Evolutionary conservation across 2,329 filamentous ascomycete species (phyloP).

Genomic region (Ophiostoma sp.): DNA sequence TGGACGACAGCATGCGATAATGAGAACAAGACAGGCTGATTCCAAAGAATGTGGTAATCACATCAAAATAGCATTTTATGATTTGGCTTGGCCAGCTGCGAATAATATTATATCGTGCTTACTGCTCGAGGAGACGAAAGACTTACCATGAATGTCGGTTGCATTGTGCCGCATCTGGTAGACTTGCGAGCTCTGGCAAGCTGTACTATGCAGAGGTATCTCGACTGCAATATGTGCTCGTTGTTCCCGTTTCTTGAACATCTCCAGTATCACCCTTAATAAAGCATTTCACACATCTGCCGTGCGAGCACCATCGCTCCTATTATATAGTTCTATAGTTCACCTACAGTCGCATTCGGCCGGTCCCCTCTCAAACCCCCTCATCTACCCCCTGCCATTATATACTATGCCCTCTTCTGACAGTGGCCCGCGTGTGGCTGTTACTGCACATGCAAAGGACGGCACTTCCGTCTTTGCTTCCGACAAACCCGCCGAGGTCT

Average conservation of each 20-base stretch:
- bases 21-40: no score
- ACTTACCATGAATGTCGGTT: background rate
- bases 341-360: background rate
- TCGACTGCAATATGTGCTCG: background rate
- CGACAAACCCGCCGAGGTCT: constrained; percentile 12
- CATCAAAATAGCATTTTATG: no score
- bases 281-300: background rate
- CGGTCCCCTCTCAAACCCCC: background rate
- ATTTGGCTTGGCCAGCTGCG: background rate
- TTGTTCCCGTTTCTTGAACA: background rate
- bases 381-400: background rate
- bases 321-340: background rate
- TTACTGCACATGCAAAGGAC: constrained; percentile 15
- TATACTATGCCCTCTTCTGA: background rate
- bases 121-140: background rate
- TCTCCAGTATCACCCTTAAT: background rate
- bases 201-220: background rate
- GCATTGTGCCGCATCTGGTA: background rate
- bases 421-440: constrained; percentile 14
- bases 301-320: background rate
- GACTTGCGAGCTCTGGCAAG: background rate
- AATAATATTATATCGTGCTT: background rate
- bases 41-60: no score
- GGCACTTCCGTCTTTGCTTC: constrained; percentile 17
- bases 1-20: no score